phyloP scores from a whole-genome alignment of 306 rosid species.

The Oxytropis ochrocephala region DNA sequence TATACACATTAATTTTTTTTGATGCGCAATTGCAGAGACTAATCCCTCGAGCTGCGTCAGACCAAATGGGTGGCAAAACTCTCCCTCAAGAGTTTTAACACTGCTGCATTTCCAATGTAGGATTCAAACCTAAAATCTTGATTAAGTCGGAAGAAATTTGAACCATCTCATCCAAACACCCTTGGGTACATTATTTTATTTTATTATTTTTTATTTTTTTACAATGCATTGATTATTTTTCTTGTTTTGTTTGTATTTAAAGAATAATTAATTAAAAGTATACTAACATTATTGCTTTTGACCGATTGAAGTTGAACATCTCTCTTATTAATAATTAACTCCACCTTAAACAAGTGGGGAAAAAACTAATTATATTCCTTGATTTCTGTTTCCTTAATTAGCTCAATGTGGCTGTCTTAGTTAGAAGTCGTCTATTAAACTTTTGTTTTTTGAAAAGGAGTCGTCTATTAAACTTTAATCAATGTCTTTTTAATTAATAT shows the following conservation, averaged over 20 bases:
- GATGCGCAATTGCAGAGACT: no score
- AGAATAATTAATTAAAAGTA: conserved; percentile 28
- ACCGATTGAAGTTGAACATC: conserved; percentile 19
- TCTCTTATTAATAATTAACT: conserved; percentile 21
- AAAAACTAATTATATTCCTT: conserved; percentile 22
- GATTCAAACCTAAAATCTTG: no score
- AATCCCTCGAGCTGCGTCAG: no score
- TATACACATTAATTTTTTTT: background rate
- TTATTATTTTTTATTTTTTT: no score
- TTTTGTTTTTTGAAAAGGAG: background rate
- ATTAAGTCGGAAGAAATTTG: no score
- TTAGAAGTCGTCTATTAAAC: background rate
- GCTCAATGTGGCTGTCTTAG: conserved; percentile 7
- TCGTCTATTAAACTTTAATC: no score
- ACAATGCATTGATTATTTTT: background rate
- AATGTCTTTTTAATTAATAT: no score
- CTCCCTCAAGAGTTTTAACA: no score
- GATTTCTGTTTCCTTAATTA: conserved; percentile 5
- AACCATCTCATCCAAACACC: no score
- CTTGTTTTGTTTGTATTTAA: conserved; percentile 21
- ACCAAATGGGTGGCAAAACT: no score
- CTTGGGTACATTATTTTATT: no score
- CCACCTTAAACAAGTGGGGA: conserved; percentile 28
- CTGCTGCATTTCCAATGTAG: no score
- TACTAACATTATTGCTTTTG: conserved; percentile 34